Percentiles rank a stretch among this genome's conserved stretches.
Conservation (phyloP, 2,329 filamentous ascomycete genomes). For the Pseudogymnoascus sp. region DNA sequence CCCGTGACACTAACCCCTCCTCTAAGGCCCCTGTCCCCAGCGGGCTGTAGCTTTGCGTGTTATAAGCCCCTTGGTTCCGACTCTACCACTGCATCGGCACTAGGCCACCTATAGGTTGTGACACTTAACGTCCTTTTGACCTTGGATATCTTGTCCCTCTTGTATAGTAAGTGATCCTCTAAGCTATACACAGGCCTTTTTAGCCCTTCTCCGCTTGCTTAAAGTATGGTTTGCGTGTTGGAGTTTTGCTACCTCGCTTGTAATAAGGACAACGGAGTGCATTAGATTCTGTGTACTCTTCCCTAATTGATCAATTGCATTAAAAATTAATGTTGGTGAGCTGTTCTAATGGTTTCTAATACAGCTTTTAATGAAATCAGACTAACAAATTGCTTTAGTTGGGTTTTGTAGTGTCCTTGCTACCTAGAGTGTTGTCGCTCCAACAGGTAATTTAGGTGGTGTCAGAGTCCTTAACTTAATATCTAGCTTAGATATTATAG, state of each 20-base stretch:
- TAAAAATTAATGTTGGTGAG: neutral
- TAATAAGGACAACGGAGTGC: constrained; percentile 11
- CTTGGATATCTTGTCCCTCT: constrained; percentile 4
- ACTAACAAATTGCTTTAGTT: neutral
- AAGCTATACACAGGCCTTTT: neutral
- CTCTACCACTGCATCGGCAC: too few species aligned
- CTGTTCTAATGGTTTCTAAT: neutral
- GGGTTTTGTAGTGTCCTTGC: neutral
- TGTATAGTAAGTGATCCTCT: neutral
- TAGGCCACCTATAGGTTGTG: too few species aligned
- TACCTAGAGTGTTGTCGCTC: neutral
- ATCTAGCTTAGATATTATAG: neutral
- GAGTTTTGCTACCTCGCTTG: neutral
- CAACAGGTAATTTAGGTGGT: neutral
- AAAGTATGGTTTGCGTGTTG: neutral
- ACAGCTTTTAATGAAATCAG: neutral
- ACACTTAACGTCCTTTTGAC: neutral
- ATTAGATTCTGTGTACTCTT: too few species aligned
- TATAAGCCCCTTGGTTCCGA: too few species aligned
- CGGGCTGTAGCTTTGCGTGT: too few species aligned
- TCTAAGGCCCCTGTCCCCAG: too few species aligned
- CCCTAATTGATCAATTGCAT: neutral
- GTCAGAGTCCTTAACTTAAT: neutral
- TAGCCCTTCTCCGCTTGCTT: constrained; percentile 4
- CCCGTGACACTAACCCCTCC: too few species aligned